phyloP scores from a whole-genome alignment of 2,329 filamentous ascomycete genomes.

The Fusarium fujikuroi region DNA sequence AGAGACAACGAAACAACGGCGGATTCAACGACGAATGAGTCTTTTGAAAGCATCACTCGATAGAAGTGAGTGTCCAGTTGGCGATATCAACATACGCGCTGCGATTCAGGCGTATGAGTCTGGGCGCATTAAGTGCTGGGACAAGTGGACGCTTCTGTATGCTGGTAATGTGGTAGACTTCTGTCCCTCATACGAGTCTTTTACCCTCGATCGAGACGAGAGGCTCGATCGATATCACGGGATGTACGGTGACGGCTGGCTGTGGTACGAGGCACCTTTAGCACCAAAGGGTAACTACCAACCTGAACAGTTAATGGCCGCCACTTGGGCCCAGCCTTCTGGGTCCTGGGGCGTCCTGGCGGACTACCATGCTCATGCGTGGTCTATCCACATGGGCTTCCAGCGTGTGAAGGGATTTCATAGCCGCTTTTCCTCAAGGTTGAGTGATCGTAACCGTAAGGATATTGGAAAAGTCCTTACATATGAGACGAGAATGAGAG shows the following conservation, averaged over 20 bases:
- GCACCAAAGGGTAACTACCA: conserved; percentile 17
- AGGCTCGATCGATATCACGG: conserved; percentile 38
- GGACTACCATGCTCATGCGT: conserved; percentile 5
- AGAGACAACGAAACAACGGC: conserved; percentile 36
- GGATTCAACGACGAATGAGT: conserved; percentile 24
- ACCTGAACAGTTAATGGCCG: conserved; percentile 36
- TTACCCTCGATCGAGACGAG: conserved; percentile 36
- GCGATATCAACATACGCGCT: conserved; percentile 31
- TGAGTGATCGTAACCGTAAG: not conserved
- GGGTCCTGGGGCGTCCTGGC: not conserved
- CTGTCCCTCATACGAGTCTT: conserved; percentile 41
- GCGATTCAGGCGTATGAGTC: conserved; percentile 38
- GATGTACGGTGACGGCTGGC: conserved; percentile 41
- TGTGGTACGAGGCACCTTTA: conserved; percentile 43
- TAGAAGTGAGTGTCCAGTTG: conserved; percentile 11
- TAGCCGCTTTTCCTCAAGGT: conserved; percentile 9
- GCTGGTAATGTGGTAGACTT: conserved; percentile 35
- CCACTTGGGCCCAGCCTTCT: conserved; percentile 40
- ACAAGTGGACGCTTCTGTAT: conserved; percentile 42
- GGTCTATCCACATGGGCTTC: conserved; percentile 45
- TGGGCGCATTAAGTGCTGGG: conserved; percentile 37
- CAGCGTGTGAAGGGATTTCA: conserved; percentile 39
- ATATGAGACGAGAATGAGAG: conserved; percentile 27
- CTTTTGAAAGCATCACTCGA: conserved; percentile 18
- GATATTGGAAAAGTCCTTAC: conserved; percentile 24